Evolutionary conservation across 345 rosid genomes (phyloP), one percentile per base, ranked within the genome.

Genomic region (Gossypioides kirkii): DNA sequence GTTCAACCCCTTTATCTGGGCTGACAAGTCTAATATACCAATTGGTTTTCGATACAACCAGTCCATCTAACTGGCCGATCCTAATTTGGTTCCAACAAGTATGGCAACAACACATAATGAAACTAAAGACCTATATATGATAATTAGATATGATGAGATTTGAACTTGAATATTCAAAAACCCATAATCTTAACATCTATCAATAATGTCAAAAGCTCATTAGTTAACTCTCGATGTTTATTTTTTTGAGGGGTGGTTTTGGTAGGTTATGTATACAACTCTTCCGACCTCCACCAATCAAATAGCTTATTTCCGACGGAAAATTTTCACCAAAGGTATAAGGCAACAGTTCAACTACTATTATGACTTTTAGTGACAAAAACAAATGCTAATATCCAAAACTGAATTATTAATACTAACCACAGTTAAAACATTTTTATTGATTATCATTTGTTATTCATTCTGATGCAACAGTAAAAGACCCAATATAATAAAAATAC

Each of bases 271-370:
- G 22, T 54, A 10, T 20, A 20, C 8, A 20, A 12, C 10, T 45
- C 20, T 6, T 45, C 47, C 28, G 7, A 70, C 23, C 36, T 32
- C 36, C 36, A 32, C 36, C 36, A 18, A 58, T 64, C 81, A 64
- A 32, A 74, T 78, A 36, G 71, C 70, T 79, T 71, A 53, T 52
- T 9, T 43, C 11, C 0, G 23, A 61, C 66, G 54, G 52, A 32
- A 78, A n/a, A 17, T 55, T 58, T 62, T 46, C 72, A 79, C 80
- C 80, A 74, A 74, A 82, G 60, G 26, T 3, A 55, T 6, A 53
- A 2, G 8, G 54, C n/a, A 32, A 69, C 49, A 65, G 54, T 73
- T 71, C 54, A 73, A 55, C 82, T 70, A 73, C 73, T 64, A 52
- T 64, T 58, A 60, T 46, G 71, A 74, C 77, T 77, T 71, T 75